phyloP scores from a whole-genome alignment of 2,329 filamentous ascomycete species.

The Exophiala oligosperma region DNA sequence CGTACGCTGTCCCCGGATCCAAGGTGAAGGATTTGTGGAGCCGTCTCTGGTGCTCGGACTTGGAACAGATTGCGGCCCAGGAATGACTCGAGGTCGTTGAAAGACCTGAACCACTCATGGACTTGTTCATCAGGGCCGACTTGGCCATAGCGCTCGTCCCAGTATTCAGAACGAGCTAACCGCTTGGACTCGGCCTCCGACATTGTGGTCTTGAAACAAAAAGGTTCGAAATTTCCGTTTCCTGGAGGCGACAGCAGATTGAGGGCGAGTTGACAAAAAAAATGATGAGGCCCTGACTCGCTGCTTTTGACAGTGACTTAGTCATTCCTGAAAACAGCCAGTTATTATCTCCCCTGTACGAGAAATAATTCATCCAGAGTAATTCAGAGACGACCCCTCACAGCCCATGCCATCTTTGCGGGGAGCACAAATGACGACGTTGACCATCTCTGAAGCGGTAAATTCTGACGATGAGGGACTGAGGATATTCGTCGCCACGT shows the following conservation, averaged over 20 bases:
- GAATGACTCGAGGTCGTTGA: slow-evolving; percentile 21
- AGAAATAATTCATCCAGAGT: too few relatives aligned
- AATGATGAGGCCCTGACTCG: too few relatives aligned
- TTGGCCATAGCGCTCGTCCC: slow-evolving; percentile 25
- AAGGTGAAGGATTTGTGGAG: slow-evolving; percentile 20
- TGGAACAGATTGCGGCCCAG: slow-evolving; percentile 23
- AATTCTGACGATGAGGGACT: too few relatives aligned
- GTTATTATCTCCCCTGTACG: too few relatives aligned
- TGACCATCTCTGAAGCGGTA: too few relatives aligned
- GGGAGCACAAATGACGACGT: too few relatives aligned
- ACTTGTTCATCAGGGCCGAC: slow-evolving; percentile 22
- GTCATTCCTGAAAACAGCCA: too few relatives aligned
- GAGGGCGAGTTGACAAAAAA: background rate
- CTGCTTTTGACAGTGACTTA: too few relatives aligned
- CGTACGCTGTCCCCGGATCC: slow-evolving; percentile 9
- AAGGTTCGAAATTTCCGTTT: background rate
- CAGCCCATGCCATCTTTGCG: too few relatives aligned
- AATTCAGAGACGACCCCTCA: too few relatives aligned
- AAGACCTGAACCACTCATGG: slow-evolving; percentile 28
- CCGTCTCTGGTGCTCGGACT: slow-evolving; percentile 16
- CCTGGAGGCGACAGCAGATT: background rate
- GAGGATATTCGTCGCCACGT: too few relatives aligned
- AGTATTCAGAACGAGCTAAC: slow-evolving; percentile 24
- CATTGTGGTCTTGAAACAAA: slow-evolving; percentile 1
- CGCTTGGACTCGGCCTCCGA: slow-evolving; percentile 19